Evolutionary conservation across 306 rosid genomes (phyloP).

Genomic region (Rosa lucieae): DNA sequence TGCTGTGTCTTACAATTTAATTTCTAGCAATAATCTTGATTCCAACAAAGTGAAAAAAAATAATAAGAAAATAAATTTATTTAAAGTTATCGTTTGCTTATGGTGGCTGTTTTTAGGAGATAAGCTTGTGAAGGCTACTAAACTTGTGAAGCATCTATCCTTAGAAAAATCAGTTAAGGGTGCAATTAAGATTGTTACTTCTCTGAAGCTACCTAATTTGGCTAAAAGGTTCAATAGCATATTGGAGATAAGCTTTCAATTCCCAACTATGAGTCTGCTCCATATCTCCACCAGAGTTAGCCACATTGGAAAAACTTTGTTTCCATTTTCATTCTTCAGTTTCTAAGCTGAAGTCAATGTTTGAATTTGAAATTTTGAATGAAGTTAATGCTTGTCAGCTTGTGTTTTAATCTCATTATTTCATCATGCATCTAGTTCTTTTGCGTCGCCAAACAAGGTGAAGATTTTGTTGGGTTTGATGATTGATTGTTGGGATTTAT

Average conservation of each 20-base stretch:
- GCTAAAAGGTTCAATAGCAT: conserved; percentile 84
- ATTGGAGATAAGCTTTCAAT: conserved; percentile 61
- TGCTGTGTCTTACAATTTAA: not conserved
- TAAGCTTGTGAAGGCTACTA: conserved; percentile 87
- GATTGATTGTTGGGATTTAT: too few species aligned
- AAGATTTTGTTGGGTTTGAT: too few species aligned
- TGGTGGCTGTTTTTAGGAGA: conserved; percentile 63
- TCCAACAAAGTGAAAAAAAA: conserved; percentile 5
- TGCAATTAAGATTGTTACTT: conserved; percentile 90
- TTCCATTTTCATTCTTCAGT: conserved; percentile 20
- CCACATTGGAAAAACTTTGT: not conserved
- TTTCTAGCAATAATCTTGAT: conserved; percentile 14
- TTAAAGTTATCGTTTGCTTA: not conserved
- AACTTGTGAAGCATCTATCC: conserved; percentile 79
- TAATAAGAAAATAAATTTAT: too few species aligned
- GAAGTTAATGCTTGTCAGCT: too few species aligned
- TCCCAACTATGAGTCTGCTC: conserved; percentile 1
- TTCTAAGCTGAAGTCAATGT: not conserved
- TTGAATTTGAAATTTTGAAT: too few species aligned
- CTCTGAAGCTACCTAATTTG: conserved; percentile 85
- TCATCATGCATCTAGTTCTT: too few species aligned
- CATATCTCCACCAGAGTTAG: not conserved
- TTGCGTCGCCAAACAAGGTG: too few species aligned
- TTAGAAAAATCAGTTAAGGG: conserved; percentile 88
- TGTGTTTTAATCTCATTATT: too few species aligned